A percentile compares a stretch with the other conserved stretches of the same genome.
Evolutionary conservation across 306 rosid species (phyloP).

Genomic region (Trifolium subterraneum): DNA sequence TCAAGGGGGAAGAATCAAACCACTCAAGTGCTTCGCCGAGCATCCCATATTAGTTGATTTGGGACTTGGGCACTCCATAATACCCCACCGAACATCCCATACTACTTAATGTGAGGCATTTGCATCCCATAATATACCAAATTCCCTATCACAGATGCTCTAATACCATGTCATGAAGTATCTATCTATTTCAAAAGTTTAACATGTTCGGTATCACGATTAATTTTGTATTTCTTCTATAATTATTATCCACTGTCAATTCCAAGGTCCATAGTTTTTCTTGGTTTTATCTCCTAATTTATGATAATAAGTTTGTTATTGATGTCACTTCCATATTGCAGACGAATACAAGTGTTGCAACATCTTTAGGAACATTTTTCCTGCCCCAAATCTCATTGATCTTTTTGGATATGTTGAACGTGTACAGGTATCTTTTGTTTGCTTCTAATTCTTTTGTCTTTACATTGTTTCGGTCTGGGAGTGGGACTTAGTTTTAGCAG

Average conservation of each 20-base stretch:
- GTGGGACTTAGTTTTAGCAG: background rate
- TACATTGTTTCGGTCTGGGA: background rate
- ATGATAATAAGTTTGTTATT: background rate
- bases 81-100: background rate
- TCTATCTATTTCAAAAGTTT: background rate
- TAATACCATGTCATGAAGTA: slow-evolving; percentile 3
- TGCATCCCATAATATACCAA: background rate
- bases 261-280: background rate
- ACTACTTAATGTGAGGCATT: background rate
- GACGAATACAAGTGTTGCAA: slow-evolving; percentile 95
- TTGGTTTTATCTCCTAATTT: background rate
- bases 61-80: no score
- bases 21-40: background rate
- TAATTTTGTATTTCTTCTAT: background rate
- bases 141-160: background rate
- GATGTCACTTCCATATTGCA: slow-evolving; percentile 47
- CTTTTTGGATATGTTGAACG: slow-evolving; percentile 97
- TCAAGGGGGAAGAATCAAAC: background rate
- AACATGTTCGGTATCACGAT: background rate
- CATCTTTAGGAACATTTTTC: slow-evolving; percentile 89
- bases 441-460: background rate
- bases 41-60: background rate
- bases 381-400: slow-evolving; percentile 85
- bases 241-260: background rate
- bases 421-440: slow-evolving; percentile 72